Evolutionary conservation across 1,284 basidiomycete genomes (phyloP), one percentile per base, ranked within the genome.

Genomic region (Fistulinella staudtii): DNA sequence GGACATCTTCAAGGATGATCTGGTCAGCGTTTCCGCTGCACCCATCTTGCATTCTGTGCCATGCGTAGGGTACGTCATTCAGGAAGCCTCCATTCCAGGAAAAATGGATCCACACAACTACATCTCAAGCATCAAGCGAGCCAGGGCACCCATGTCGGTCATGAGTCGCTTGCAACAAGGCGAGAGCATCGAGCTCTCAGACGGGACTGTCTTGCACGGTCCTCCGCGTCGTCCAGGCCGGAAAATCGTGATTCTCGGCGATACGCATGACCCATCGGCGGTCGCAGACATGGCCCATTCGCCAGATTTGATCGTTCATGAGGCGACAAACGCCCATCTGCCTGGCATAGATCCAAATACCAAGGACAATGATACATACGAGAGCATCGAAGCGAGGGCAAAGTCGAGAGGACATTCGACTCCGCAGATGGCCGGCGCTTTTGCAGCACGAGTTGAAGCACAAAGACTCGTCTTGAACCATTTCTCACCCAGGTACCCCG

Each of bases 291-390:
- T 90, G 8, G 81, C 83, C 24, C 61, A 64, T 53, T 77, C 76
- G 43, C 76, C 82, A 15, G 82, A 89, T 53, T 50, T 92, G 31
- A 70, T 84, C 39, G 75, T 85, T 18, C 93, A 97, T 59, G 93
- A 97, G 69, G 89, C 90, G 28, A 96, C 93, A 8, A 96, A 95
- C 61, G 89, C 90, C 1, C 81, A 88, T 63, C 73, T 96, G n/a
- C 90, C 90, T 1, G 75, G 72, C 0, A 54, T 83, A 37, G 80
- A 85, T 51, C 61, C 67, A 8, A 64, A 66, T 30, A 82, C 77
- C 45, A 87, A 80, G 59, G 65, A 63, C 18, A 65, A 58, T 15
- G 82, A 81, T 47, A 81, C 80, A 11, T 74, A 75, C 50, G 76
- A 79, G 48, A 75, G 58, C n/a, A 79, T 93, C 3, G 76, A 85